phyloP scores from a whole-genome alignment of 148 eudicot species.

The Rhododendron simsii region DNA sequence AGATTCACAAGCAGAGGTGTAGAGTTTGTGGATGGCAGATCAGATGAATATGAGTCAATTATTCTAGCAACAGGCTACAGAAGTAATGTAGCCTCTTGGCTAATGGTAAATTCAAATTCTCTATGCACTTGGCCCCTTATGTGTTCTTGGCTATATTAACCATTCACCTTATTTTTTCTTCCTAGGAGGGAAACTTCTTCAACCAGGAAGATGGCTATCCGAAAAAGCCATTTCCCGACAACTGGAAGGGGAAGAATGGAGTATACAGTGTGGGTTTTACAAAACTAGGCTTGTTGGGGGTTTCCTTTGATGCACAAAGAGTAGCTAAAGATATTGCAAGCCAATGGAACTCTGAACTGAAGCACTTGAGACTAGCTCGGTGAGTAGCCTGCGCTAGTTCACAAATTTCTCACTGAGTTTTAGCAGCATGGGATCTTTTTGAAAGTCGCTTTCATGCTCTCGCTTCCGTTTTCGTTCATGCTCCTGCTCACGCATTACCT shows the following conservation, averaged over 20 bases:
- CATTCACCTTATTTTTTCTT: background rate
- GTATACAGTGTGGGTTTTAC: conserved; percentile 18
- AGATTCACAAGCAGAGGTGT: conserved; percentile 15
- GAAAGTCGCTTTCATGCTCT: background rate
- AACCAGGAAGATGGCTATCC: background rate
- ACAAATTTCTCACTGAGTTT: background rate
- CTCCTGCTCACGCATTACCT: background rate
- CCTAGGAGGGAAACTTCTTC: conserved; percentile 12
- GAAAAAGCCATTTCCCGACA: conserved; percentile 5
- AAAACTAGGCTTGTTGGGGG: conserved; percentile 19
- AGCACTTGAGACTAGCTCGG: background rate
- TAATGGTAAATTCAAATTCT: conserved; percentile 14
- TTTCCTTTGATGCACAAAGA: conserved; percentile 22
- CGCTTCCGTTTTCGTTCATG: background rate
- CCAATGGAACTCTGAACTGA: conserved; percentile 20
- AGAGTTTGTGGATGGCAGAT: conserved; percentile 23
- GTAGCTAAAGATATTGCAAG: conserved; percentile 19
- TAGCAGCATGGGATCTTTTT: background rate
- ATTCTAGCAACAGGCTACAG: conserved; percentile 25
- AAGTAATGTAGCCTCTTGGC: conserved; percentile 23
- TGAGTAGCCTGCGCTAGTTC: background rate
- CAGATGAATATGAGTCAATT: conserved; percentile 11
- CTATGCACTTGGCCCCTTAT: background rate
- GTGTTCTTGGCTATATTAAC: background rate
- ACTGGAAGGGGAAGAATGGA: conserved; percentile 23